Evolutionary conservation across 306 rosid genomes (phyloP), one percentile per base, ranked within the genome.

Genomic region (Delonix regia): DNA sequence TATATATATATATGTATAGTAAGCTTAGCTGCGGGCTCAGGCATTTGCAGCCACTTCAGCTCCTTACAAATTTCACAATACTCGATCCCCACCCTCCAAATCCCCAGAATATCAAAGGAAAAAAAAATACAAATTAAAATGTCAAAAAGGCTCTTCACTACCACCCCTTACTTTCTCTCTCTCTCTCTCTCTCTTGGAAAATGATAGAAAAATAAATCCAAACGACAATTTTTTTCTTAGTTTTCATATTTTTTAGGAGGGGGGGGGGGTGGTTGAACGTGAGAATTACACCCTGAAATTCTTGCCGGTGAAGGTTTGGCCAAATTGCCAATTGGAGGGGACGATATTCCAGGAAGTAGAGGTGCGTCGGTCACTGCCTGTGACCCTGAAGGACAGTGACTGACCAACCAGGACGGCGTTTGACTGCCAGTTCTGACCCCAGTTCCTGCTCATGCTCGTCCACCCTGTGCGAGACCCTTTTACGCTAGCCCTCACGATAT

Each of bases 301-400:
- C 53, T 81, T 83, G 25, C 91, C 91, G 5, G 79, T 24, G 84
- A 81, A 88, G 7, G 91, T 81, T 14, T 88, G 91, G 9, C 89
- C 91, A 36, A 85, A 88, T 21, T 85, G 89, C 91, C 91, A 88
- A 14, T 81, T 38, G 39, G 88, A 42, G 2, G 92, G 89, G 21
- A 60, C 80, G 7, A 86, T 52, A 73, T 88, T 88, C 89, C 88
- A 83, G 5, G 89, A 86, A 5, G 89, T 83, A 76, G 88, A 28
- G 38, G 80, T 72, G 75, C 86, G 88, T 0, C 86, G 76, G 63
- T 88, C 91, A 48, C 89, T 85, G 77, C 76, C 80, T 67, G 84
- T 88, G 57, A 88, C 85, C 18, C 89, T 85, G 52, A 88, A 88
- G 1, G 91, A 88, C 5, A 88, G 82, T 34, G 89, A 81, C 83